Percentiles rank a stretch among this genome's conserved stretches.
Evolutionary conservation across 1,284 basidiomycete genomes (phyloP).

Genomic region (Earliella scabrosa): DNA sequence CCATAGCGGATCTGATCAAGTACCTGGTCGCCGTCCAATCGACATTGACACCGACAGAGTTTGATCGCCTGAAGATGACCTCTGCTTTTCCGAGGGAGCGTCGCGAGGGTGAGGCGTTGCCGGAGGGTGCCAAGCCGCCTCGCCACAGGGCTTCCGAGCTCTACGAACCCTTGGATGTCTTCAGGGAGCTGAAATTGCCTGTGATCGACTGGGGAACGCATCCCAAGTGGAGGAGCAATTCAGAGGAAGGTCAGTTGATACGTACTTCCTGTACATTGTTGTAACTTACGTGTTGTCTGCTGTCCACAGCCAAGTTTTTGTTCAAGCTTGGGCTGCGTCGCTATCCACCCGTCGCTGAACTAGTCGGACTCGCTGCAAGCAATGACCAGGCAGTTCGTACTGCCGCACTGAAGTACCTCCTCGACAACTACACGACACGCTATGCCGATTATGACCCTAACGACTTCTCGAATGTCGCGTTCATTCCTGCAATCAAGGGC

Average conservation of each 20-base stretch:
- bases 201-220: constrained; percentile 87
- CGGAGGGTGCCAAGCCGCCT: constrained; percentile 37
- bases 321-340: constrained; percentile 80
- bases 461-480: constrained; percentile 63
- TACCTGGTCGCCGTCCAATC: constrained; percentile 89
- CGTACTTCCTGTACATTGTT: no score
- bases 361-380: constrained; percentile 72
- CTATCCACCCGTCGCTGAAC: constrained; percentile 69
- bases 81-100: constrained; percentile 80
- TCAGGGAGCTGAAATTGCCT: constrained; percentile 80
- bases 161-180: constrained; percentile 83
- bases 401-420: constrained; percentile 76
- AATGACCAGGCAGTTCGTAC: constrained; percentile 49
- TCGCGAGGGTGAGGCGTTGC: constrained; percentile 32
- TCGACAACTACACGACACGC: constrained; percentile 67
- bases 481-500: constrained; percentile 77
- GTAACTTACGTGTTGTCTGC: background rate
- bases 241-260: constrained; percentile 78
- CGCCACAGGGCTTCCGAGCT: constrained; percentile 72
- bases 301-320: constrained; percentile 76
- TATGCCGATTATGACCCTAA: constrained; percentile 70
- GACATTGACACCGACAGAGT: constrained; percentile 70
- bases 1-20: constrained; percentile 77
- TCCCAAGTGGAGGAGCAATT: constrained; percentile 76
- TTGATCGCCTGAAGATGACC: constrained; percentile 78